These are phyloP conservation scores for Penicillium subrubescens DNA, from an alignment of 495 filamentous ascomycete species.

Conservation along the genomic window DNA sequence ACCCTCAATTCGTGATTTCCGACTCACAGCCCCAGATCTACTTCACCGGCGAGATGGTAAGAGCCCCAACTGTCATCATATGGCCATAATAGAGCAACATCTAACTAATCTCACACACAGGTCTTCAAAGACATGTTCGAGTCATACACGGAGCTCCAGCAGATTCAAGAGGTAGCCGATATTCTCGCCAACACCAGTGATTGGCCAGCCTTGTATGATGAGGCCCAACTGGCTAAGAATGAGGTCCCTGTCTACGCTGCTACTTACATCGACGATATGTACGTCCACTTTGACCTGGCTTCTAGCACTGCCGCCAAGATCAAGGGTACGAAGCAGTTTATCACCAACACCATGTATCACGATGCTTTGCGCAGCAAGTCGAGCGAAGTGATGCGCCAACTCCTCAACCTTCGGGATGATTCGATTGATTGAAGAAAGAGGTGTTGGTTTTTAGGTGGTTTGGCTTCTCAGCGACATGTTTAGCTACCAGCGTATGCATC, in stretches of 20 bases:
- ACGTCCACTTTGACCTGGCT: constrained; percentile 77
- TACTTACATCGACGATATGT: constrained; percentile 91
- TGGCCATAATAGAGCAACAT: not conserved
- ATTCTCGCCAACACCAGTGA: constrained; percentile 63
- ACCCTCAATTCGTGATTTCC: constrained; percentile 47
- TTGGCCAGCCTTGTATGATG: constrained; percentile 80
- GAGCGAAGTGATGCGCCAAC: constrained; percentile 70
- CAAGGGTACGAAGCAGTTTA: constrained; percentile 73
- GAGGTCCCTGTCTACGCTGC: constrained; percentile 87
- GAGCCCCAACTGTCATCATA: not conserved
- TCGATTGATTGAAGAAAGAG: constrained; percentile 61
- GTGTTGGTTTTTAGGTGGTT: not conserved
- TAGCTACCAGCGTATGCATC: not conserved
- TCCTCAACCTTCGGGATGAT: constrained; percentile 74
- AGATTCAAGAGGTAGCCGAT: constrained; percentile 66
- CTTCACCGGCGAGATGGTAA: constrained; percentile 89
- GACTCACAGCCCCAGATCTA: constrained; percentile 59
- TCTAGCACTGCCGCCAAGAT: constrained; percentile 75
- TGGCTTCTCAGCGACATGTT: not conserved
- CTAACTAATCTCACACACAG: constrained; percentile 25
- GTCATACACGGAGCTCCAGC: constrained; percentile 68
- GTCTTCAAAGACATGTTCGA: constrained; percentile 82
- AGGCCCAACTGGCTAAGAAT: constrained; percentile 70
- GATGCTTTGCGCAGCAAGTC: constrained; percentile 72
- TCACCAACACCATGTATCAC: constrained; percentile 87